These are phyloP conservation scores for Tremellales sp. DNA, from an alignment of 1,284 basidiomycete species.

Conservation along the genomic window DNA sequence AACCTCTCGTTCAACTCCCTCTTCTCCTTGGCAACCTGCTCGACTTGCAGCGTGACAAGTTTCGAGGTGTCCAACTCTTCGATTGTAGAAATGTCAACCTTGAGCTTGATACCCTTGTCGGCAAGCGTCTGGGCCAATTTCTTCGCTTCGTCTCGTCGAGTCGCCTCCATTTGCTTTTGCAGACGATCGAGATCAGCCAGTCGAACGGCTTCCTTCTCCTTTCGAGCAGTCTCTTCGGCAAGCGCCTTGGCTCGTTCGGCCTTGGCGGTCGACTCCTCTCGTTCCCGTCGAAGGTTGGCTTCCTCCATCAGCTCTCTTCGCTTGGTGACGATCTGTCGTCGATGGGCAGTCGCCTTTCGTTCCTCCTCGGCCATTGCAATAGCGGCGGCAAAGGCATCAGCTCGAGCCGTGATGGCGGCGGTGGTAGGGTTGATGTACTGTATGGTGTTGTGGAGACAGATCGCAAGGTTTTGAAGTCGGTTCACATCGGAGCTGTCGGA, in stretches of 20 bases:
- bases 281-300: constrained; percentile 79
- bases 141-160: constrained; percentile 78
- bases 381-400: constrained; percentile 47
- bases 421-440: constrained; percentile 50
- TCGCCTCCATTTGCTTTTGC: constrained; percentile 74
- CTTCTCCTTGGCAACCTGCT: constrained; percentile 96
- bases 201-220: constrained; percentile 65
- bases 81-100: constrained; percentile 77
- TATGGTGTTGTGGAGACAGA: constrained; percentile 68
- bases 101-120: constrained; percentile 78
- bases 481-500: constrained; percentile 37
- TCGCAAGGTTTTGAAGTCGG: constrained; percentile 71
- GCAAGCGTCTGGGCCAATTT: constrained; percentile 84
- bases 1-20: constrained; percentile 79
- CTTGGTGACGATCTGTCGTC: constrained; percentile 77
- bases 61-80: constrained; percentile 81
- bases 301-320: constrained; percentile 85
- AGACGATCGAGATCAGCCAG: constrained; percentile 74
- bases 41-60: constrained; percentile 86
- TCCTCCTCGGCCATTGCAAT: constrained; percentile 56
- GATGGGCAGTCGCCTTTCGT: constrained; percentile 69
- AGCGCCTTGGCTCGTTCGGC: constrained; percentile 67
- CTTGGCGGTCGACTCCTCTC: constrained; percentile 79
- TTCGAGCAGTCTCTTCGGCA: constrained; percentile 68
- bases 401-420: constrained; percentile 40